A percentile compares a stretch with the other conserved stretches of the same genome.
phyloP scores from a whole-genome alignment of 805 yeast species.

The Nakazawaea pomicola region DNA sequence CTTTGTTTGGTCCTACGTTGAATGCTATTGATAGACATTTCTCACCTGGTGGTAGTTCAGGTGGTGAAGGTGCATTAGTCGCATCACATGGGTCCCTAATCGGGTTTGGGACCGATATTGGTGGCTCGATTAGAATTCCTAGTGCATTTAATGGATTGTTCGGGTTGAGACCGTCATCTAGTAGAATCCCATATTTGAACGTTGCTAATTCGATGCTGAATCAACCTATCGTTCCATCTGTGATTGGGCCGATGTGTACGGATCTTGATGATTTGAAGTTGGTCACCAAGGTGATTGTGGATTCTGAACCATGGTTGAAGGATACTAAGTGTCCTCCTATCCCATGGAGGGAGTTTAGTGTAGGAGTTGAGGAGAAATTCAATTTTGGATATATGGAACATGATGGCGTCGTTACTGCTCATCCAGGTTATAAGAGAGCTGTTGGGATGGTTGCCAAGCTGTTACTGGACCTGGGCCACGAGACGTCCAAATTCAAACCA shows the following conservation, averaged over 20 bases:
- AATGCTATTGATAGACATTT: slow-evolving; percentile 47
- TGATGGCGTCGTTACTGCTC: slow-evolving; percentile 39
- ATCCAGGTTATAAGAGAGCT: slow-evolving; percentile 50
- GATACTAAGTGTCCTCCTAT: slow-evolving; percentile 50
- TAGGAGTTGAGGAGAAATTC: slow-evolving; percentile 22
- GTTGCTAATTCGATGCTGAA: slow-evolving; percentile 27
- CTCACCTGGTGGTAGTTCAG: slow-evolving; percentile 61
- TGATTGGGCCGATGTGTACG: slow-evolving; percentile 30
- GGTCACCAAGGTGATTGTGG: slow-evolving; percentile 33
- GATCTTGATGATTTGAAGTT: slow-evolving; percentile 28
- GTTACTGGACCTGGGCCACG: slow-evolving; percentile 39
- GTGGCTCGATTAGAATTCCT: slow-evolving; percentile 33
- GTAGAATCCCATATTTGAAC: slow-evolving; percentile 29
- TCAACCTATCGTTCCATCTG: slow-evolving; percentile 28
- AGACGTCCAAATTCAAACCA: slow-evolving; percentile 40
- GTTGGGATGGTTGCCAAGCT: slow-evolving; percentile 24
- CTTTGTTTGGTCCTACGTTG: slow-evolving; percentile 44
- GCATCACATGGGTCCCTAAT: slow-evolving; percentile 43
- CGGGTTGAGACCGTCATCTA: slow-evolving; percentile 29
- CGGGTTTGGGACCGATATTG: slow-evolving; percentile 36
- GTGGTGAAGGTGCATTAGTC: slow-evolving; percentile 60
- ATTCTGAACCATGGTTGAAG: slow-evolving; percentile 36
- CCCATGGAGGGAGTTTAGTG: slow-evolving; percentile 36
- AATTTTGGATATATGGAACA: slow-evolving; percentile 38
- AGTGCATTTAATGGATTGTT: slow-evolving; percentile 26